A percentile compares a stretch with the other conserved stretches of the same genome.
Evolutionary conservation across 345 rosid genomes (phyloP).

Genomic region (Schrenkiella parvula): DNA sequence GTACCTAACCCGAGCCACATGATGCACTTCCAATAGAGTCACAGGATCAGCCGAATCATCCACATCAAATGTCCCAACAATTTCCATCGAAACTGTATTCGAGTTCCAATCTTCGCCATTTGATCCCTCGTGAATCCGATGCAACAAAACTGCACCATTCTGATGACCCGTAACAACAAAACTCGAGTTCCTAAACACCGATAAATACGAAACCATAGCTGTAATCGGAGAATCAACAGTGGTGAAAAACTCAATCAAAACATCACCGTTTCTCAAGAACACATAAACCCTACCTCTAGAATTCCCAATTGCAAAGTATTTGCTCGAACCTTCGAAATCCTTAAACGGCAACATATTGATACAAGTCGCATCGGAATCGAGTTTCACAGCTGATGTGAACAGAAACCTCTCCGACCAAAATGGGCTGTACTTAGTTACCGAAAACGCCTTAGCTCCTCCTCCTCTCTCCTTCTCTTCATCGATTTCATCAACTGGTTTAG

Average conservation of each 20-base stretch:
- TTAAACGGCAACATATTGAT: slow-evolving; percentile 67
- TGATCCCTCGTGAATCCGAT: slow-evolving; percentile 54
- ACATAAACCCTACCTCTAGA: slow-evolving; percentile 69
- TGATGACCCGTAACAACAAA: slow-evolving; percentile 73
- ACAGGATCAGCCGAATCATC: slow-evolving; percentile 42
- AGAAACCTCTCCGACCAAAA: slow-evolving; percentile 90
- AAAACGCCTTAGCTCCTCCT: slow-evolving; percentile 39
- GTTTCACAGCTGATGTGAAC: slow-evolving; percentile 78
- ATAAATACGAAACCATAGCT: slow-evolving; percentile 71
- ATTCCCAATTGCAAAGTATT: slow-evolving; percentile 87
- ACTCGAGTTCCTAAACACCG: slow-evolving; percentile 69
- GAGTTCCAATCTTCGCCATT: slow-evolving; percentile 70
- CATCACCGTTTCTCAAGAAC: slow-evolving; percentile 75
- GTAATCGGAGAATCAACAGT: slow-evolving; percentile 53
- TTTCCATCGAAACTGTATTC: slow-evolving; percentile 50
- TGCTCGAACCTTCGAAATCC: slow-evolving; percentile 75
- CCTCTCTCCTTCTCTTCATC: slow-evolving; percentile 15
- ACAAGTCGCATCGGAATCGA: slow-evolving; percentile 68
- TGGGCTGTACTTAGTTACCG: slow-evolving; percentile 64
- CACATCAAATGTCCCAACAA: slow-evolving; percentile 41
- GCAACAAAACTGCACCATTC: slow-evolving; percentile 61
- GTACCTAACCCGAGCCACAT: slow-evolving; percentile 73
- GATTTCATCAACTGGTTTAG: not conserved
- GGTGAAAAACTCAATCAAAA: slow-evolving; percentile 59
- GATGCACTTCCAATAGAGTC: slow-evolving; percentile 71